Percentiles rank a stretch among this genome's conserved stretches.
Evolutionary conservation across 306 rosid species (phyloP).

Genomic region (Castanea mollissima): DNA sequence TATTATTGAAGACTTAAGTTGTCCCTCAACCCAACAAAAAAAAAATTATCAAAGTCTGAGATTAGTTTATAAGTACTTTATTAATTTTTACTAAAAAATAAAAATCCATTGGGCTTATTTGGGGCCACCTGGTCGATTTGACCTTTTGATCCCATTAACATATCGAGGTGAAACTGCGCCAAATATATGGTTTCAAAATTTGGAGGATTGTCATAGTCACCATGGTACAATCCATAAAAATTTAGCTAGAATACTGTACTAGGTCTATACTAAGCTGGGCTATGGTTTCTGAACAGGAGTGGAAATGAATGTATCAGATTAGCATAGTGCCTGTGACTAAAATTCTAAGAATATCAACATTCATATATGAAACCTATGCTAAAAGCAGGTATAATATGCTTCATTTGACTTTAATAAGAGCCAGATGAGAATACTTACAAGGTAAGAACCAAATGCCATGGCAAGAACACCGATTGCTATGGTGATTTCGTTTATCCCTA

Average conservation of each 20-base stretch:
- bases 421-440: conserved; percentile 53
- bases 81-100: background rate
- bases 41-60: background rate
- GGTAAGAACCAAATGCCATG: conserved; percentile 61
- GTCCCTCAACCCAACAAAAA: background rate
- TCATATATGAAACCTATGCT: background rate
- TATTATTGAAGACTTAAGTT: background rate
- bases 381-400: background rate
- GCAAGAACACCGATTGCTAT: conserved; percentile 37
- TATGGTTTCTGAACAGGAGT: background rate
- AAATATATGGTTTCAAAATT: background rate
- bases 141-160: background rate
- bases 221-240: background rate
- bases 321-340: background rate
- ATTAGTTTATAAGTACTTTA: background rate
- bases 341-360: background rate
- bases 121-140: background rate
- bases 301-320: background rate
- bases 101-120: background rate
- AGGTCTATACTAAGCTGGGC: background rate
- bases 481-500: conserved; percentile 54
- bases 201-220: background rate
- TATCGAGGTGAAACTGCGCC: background rate
- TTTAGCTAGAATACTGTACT: background rate
- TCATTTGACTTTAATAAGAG: background rate